Base-by-base conservation (phyloP, 805 yeast genomes). In the Geotrichum ghanense region DNA sequence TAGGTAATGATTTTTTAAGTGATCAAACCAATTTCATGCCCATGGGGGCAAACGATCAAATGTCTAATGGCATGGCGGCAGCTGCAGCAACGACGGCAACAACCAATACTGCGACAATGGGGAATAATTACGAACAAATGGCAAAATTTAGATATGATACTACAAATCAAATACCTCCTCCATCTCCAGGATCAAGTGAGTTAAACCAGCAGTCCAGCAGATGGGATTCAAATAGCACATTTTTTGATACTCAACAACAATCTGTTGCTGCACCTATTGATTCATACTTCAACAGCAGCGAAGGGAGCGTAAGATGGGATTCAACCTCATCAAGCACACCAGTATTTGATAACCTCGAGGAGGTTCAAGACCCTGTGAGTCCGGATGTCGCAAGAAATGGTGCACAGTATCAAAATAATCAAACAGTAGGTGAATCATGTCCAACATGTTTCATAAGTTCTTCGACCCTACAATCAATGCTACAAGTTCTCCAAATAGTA, bases 1-100 rank as follows among this genome's bases (percentile, higher is more conserved):
- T 55, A 34, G 59, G 59, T 3, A 41, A 51, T 2, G 58, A 55
- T 19, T 51, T 54, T 24, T 52, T 52, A 54, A 24, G 48, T 31
- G 37, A 31, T 9, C 37, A 31, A 31, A 19, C 3, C 52, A 51
- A 14, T 12, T n/a, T 31, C 19, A 31, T 31, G 37, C 37, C 12
- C 5, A 31, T 31, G 37, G 37, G 37, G 5, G 5, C 37, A 10
- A 5, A 16, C 16, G 16, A 31, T 31, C 19, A 19, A 6, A 31
- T 31, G 37, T n/a, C n/a, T n/a, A n/a, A n/a, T n/a, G n/a, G n/a
- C n/a, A n/a, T n/a, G n/a, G 16, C 6, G 7, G 12, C 37, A 9
- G 17, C 37, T 10, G n/a, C n/a, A n/a, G n/a, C n/a, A n/a, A n/a
- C n/a, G n/a, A n/a, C n/a, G n/a, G n/a, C n/a, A n/a, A n/a, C n/a